Conservation (phyloP, 2,329 filamentous ascomycete genomes). For the Drechslerella stenobrocha region DNA sequence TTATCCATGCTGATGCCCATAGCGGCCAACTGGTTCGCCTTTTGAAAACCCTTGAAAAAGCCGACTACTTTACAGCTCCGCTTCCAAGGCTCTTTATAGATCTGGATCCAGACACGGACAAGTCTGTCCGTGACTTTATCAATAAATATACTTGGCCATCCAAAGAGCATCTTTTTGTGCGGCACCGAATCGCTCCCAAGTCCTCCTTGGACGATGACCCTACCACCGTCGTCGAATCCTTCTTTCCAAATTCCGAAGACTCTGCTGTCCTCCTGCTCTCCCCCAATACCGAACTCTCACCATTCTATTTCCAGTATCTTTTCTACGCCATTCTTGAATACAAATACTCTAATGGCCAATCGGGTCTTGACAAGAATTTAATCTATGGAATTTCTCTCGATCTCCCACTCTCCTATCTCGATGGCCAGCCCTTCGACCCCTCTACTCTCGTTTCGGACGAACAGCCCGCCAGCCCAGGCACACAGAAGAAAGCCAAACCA, state of each 20-base stretch:
- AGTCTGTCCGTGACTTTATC: conserved; percentile 66
- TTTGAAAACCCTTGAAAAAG: conserved; percentile 72
- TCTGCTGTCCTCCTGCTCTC: conserved; percentile 78
- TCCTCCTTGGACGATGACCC: conserved; percentile 69
- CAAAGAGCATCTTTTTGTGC: conserved; percentile 66
- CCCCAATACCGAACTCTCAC: conserved; percentile 75
- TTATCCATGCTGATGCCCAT: conserved; percentile 74
- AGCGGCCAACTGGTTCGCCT: conserved; percentile 76
- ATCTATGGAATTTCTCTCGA: conserved; percentile 81
- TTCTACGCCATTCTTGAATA: conserved; percentile 78
- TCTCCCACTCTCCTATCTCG: conserved; percentile 67
- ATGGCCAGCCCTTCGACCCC: conserved; percentile 60
- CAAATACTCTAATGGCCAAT: conserved; percentile 65
- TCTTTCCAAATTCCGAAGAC: conserved; percentile 71
- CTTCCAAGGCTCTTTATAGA: conserved; percentile 81
- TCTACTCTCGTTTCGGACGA: conserved; percentile 59
- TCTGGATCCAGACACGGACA: conserved; percentile 69
- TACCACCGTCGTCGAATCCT: conserved; percentile 77
- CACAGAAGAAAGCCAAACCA: conserved; percentile 39
- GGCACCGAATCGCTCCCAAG: conserved; percentile 70
- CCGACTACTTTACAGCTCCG: conserved; percentile 72
- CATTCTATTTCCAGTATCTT: conserved; percentile 82
- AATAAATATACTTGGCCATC: conserved; percentile 70
- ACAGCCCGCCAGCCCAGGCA: conserved; percentile 53
- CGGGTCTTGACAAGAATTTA: conserved; percentile 59